phyloP scores from a whole-genome alignment of 768 basidiomycete genomes.

The Boletus rubescentipes region DNA sequence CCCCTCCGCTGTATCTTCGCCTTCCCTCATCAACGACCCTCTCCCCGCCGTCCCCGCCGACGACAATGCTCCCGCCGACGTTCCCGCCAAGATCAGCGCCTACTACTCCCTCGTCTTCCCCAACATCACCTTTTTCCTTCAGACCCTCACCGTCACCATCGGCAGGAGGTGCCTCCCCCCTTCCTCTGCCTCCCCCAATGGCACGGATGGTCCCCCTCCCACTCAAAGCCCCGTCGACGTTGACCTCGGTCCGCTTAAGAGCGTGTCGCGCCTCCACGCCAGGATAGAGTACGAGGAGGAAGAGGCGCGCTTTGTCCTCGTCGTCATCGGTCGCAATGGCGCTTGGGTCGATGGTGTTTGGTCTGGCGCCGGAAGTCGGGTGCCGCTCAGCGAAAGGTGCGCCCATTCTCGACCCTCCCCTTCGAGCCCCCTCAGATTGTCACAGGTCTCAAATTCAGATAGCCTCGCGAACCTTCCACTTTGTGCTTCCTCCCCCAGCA shows the following conservation, averaged over 20 bases:
- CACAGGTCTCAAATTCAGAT: conserved; percentile 93
- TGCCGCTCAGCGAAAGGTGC: conserved; percentile 83
- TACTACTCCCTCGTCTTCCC: conserved; percentile 95
- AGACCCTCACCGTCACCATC: conserved; percentile 92
- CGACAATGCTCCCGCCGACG: conserved; percentile 13
- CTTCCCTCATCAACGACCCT: conserved; percentile 1
- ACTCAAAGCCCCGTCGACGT: conserved; percentile 61
- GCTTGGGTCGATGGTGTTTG: conserved; percentile 99
- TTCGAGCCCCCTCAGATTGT: conserved; percentile 15
- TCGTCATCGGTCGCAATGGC: conserved; percentile 94
- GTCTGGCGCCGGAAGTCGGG: conserved; percentile 83
- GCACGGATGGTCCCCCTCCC: conserved; percentile 40
- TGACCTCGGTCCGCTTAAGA: conserved; percentile 95
- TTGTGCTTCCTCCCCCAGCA: conserved; percentile 88
- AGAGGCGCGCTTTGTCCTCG: conserved; percentile 82
- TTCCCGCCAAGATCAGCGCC: conserved; percentile 81
- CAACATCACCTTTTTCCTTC: conserved; percentile 94
- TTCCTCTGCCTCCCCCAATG: conserved; percentile 49
- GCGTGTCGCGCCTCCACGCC: conserved; percentile 95
- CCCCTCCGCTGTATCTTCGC: conserved; percentile 10
- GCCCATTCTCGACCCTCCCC: conserved; percentile 14
- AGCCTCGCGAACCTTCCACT: conserved; percentile 94
- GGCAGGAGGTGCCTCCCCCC: conserved; percentile 81
- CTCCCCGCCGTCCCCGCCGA: conserved; percentile 6
- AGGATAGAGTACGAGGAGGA: conserved; percentile 93